These are phyloP conservation scores for Schwanniomyces occidentalis DNA, from an alignment of 805 yeast genomes.

Conservation along the genomic window DNA sequence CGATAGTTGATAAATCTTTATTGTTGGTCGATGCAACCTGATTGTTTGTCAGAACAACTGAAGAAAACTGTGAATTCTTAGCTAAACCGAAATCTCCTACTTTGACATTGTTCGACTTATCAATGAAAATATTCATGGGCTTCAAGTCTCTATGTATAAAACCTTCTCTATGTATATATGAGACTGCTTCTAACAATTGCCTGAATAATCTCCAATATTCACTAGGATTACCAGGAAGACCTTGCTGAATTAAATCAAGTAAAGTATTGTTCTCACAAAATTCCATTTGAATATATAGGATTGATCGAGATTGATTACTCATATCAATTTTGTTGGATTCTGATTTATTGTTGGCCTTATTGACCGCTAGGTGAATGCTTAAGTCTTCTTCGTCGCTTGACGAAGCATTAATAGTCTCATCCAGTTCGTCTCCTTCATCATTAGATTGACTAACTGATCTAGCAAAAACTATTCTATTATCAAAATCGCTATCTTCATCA, in stretches of 20 bases:
- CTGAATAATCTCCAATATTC: constrained; percentile 90
- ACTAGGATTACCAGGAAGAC: constrained; percentile 65
- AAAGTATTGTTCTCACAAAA: constrained; percentile 95
- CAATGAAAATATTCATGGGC: constrained; percentile 95
- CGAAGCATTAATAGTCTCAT: constrained; percentile 4
- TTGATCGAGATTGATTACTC: constrained; percentile 43
- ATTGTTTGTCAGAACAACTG: constrained; percentile 37
- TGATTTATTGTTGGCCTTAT: background rate
- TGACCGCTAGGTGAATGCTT: too few species aligned
- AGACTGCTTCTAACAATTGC: constrained; percentile 85
- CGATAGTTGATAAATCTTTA: constrained; percentile 86
- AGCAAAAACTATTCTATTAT: constrained; percentile 35
- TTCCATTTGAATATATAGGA: constrained; percentile 95
- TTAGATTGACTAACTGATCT: constrained; percentile 18
- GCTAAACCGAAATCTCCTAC: constrained; percentile 98
- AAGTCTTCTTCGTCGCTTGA: constrained; percentile 7
- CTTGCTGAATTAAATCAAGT: constrained; percentile 73
- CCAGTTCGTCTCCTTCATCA: constrained; percentile 7
- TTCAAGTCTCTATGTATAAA: constrained; percentile 94
- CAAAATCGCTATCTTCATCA: constrained; percentile 24
- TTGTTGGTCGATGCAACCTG: constrained; percentile 34
- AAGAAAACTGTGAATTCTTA: constrained; percentile 67
- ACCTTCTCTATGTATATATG: constrained; percentile 90
- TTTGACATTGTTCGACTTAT: constrained; percentile 82
- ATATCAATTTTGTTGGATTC: background rate